Percentiles rank a stretch among this genome's conserved stretches.
These are phyloP conservation scores for Mycena vulgaris DNA, from an alignment of 768 basidiomycete genomes.

Conservation along the genomic window DNA sequence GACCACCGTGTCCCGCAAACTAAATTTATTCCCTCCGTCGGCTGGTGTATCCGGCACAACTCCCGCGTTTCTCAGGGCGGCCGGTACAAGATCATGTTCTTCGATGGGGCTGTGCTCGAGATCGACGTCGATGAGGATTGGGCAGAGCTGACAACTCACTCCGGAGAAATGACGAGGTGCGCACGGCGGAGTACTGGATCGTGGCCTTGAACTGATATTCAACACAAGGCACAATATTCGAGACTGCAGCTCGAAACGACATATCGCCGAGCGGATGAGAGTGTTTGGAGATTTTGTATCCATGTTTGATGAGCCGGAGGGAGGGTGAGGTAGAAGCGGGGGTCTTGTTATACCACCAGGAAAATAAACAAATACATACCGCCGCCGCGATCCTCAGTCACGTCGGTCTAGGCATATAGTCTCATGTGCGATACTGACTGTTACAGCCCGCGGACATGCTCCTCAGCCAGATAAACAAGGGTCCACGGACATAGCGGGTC, in stretches of 20 bases:
- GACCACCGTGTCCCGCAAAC: conserved; percentile 46
- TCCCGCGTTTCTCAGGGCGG: conserved; percentile 58
- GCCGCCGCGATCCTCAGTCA: conserved; percentile 86
- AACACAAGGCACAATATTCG: conserved; percentile 51
- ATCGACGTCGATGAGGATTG: conserved; percentile 62
- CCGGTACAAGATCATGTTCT: conserved; percentile 60
- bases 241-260: conserved; percentile 49
- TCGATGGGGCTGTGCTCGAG: conserved; percentile 57
- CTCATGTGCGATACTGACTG: neutral
- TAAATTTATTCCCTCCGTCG: conserved; percentile 56
- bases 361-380: neutral
- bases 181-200: conserved; percentile 23
- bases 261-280: conserved; percentile 58
- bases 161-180: conserved; percentile 49
- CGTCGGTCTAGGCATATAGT: conserved; percentile 51
- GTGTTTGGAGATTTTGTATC: conserved; percentile 59
- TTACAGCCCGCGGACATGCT: conserved; percentile 85
- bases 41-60: conserved; percentile 60
- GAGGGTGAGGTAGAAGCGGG: neutral
- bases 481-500: conserved; percentile 84
- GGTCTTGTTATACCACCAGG: too few species aligned
- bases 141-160: conserved; percentile 50
- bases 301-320: conserved; percentile 53
- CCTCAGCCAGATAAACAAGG: conserved; percentile 88
- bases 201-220: neutral